phyloP scores from a whole-genome alignment of 495 filamentous ascomycete species.

The Cetradonia linearis region DNA sequence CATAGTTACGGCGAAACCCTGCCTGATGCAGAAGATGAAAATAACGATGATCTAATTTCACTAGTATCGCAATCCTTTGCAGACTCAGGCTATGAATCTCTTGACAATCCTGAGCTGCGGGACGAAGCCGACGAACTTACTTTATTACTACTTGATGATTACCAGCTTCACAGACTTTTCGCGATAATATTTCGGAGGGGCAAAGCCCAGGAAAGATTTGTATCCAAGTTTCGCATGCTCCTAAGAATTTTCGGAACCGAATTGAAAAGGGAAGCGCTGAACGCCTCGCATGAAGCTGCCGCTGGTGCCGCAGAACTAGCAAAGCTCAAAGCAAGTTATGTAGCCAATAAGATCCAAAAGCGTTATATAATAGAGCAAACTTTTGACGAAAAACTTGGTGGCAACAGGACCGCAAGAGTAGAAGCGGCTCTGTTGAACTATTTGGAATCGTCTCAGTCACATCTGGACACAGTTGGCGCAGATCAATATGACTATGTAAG shows the following conservation, averaged over 20 bases:
- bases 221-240: background rate
- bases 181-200: background rate
- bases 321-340: background rate
- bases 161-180: background rate
- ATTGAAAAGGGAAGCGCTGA: background rate
- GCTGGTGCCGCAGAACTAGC: background rate
- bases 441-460: background rate
- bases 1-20: no score
- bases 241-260: background rate
- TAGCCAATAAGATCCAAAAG: background rate
- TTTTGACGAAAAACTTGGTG: background rate
- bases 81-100: no score
- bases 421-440: background rate
- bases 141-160: background rate
- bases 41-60: no score
- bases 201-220: background rate
- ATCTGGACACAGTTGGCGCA: background rate
- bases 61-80: no score
- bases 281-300: background rate
- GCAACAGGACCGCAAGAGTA: background rate
- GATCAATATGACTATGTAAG: background rate
- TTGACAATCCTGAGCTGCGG: background rate
- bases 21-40: no score
- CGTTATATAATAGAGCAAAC: background rate
- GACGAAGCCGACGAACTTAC: background rate